Evolutionary conservation across 192 early-diverging fungal genomes (phyloP).

Genomic region (Coemansia sp.): DNA sequence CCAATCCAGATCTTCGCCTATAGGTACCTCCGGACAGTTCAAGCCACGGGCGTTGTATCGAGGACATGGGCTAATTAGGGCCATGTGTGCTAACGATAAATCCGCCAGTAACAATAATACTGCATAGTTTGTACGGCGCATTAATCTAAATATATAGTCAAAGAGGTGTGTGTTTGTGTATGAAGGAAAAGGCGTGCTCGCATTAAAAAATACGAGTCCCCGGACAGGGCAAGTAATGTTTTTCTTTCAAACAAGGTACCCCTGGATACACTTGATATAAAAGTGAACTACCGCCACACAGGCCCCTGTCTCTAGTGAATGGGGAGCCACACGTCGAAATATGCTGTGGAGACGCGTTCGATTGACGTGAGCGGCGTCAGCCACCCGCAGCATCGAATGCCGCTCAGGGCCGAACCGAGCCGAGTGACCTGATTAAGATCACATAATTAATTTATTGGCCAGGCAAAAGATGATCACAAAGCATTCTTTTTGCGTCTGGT

Average conservation of each 20-base stretch:
- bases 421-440: neutral
- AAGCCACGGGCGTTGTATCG: constrained; percentile 24
- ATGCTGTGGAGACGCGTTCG: neutral
- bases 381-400: neutral
- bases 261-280: neutral
- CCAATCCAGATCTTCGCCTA: constrained; percentile 30
- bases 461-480: neutral
- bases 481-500: neutral
- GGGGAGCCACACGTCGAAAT: neutral
- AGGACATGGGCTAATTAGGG: constrained; percentile 38
- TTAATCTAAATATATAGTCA: neutral
- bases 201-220: neutral
- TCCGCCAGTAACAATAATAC: neutral
- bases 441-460: neutral
- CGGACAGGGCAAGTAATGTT: neutral
- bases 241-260: neutral
- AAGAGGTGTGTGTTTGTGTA: neutral
- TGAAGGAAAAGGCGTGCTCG: neutral
- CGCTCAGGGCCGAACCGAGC: neutral
- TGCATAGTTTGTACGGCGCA: neutral
- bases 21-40: constrained; percentile 41
- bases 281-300: neutral
- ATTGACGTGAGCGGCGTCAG: neutral
- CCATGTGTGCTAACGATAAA: constrained; percentile 31
- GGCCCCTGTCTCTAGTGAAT: neutral